phyloP scores from a whole-genome alignment of 495 filamentous ascomycete genomes.

The Aspergillus bertholletiae region DNA sequence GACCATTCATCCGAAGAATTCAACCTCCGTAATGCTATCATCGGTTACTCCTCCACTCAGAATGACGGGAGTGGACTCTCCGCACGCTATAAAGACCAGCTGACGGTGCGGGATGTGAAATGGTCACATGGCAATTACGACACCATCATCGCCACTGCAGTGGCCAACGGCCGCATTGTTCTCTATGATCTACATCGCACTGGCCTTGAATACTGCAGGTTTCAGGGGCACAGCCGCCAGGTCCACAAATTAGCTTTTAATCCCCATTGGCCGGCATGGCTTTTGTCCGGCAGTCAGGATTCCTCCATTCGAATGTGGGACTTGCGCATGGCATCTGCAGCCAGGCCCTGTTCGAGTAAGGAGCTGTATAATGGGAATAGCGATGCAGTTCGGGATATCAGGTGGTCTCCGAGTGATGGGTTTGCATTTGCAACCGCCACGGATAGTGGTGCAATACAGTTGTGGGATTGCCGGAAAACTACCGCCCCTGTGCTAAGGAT shows the following conservation, averaged over 20 bases:
- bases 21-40: slow-evolving; percentile 75
- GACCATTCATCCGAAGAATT: slow-evolving; percentile 69
- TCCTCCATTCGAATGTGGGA: slow-evolving; percentile 83
- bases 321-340: slow-evolving; percentile 50
- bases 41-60: slow-evolving; percentile 62
- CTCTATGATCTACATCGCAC: slow-evolving; percentile 77
- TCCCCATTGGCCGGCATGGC: slow-evolving; percentile 68
- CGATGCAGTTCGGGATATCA: slow-evolving; percentile 80
- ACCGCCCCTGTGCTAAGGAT: slow-evolving; percentile 65
- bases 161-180: slow-evolving; percentile 80
- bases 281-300: slow-evolving; percentile 91
- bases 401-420: slow-evolving; percentile 84
- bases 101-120: slow-evolving; percentile 79
- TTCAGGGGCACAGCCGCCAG: slow-evolving; percentile 86
- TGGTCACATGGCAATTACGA: slow-evolving; percentile 69
- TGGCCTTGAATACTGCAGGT: slow-evolving; percentile 68
- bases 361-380: slow-evolving; percentile 58
- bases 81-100: slow-evolving; percentile 61
- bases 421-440: slow-evolving; percentile 86
- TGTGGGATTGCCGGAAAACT: slow-evolving; percentile 64
- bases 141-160: slow-evolving; percentile 76
- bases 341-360: slow-evolving; percentile 52
- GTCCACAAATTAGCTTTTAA: slow-evolving; percentile 91
- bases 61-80: slow-evolving; percentile 47
- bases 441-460: slow-evolving; percentile 74